Evolutionary conservation across 2,329 filamentous ascomycete genomes (phyloP).

Genomic region (Daldinia sp.): DNA sequence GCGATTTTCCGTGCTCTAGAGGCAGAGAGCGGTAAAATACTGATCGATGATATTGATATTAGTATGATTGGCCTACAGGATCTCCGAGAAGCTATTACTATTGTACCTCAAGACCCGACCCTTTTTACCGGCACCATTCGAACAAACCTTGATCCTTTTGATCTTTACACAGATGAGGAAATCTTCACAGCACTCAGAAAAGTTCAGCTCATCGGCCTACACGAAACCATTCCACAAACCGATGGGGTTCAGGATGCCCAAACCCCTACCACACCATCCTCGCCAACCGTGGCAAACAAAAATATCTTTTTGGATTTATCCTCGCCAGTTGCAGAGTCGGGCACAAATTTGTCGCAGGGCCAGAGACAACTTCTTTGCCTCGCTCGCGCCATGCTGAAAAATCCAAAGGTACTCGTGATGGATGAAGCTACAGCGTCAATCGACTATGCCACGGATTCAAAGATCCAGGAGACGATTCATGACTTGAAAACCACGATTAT

Average conservation of each 20-base stretch:
- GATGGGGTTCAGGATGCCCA: slow-evolving; percentile 26
- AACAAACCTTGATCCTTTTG: slow-evolving; percentile 92
- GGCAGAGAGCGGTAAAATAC: slow-evolving; percentile 85
- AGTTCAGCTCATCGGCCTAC: slow-evolving; percentile 82
- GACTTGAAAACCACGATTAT: slow-evolving; percentile 93
- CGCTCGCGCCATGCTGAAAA: slow-evolving; percentile 89
- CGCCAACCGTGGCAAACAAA: slow-evolving; percentile 75
- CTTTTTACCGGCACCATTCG: slow-evolving; percentile 92
- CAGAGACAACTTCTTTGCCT: slow-evolving; percentile 95
- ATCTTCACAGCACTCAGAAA: slow-evolving; percentile 86
- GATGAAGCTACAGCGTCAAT: slow-evolving; percentile 98
- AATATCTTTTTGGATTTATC: slow-evolving; percentile 91
- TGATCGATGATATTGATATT: slow-evolving; percentile 92
- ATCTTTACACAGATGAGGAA: slow-evolving; percentile 85
- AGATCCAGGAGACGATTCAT: slow-evolving; percentile 97
- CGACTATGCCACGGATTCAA: slow-evolving; percentile 93
- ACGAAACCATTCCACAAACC: slow-evolving; percentile 50
- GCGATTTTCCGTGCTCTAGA: slow-evolving; percentile 94
- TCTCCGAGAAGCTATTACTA: slow-evolving; percentile 91
- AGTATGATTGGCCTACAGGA: slow-evolving; percentile 90
- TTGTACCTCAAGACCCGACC: slow-evolving; percentile 96
- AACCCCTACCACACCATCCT: slow-evolving; percentile 35
- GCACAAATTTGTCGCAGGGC: slow-evolving; percentile 93
- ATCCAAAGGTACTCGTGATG: slow-evolving; percentile 95
- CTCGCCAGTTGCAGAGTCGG: slow-evolving; percentile 86